Base-by-base conservation (phyloP, 2,329 filamentous ascomycete genomes). In the Ilyonectria mors-panacis region DNA sequence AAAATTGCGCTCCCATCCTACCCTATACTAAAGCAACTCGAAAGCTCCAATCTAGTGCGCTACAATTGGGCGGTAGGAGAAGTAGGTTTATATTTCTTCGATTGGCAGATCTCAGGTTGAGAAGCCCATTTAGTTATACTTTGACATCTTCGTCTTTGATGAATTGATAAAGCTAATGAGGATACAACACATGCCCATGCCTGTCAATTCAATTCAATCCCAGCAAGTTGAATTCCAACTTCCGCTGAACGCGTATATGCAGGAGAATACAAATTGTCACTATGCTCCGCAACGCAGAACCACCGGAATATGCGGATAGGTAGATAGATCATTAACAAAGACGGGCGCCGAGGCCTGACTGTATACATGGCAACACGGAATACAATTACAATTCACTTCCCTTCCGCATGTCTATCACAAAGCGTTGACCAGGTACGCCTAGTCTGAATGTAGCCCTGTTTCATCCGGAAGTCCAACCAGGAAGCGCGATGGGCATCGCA, bases 351-450 rank as follows among this genome's bases (percentile, higher is more conserved):
- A 74, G 72, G 58, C 69, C 70, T 72, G 74, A 75, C 74, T 80
- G 75, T 78, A 78, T 80, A 80, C 79, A 80, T 76, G 75, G 75
- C 76, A 78, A 78, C 76, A 76, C 71, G 76, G 75, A 80, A 80
- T 83, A 83, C 78, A 81, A 83, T 77, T 83, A 83, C 81, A 81
- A 73, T 76, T 77, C 75, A 78, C 72, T 75, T 77, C 68, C 73
- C 77, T 74, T 71, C 68, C 74, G 67, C 71, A 78, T 75, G 74
- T 82, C 80, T 81, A 81, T 81, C 70, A 73, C 77, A 73, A 68
- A 74, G 73, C 66, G 64, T 69, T 69, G 71, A 72, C 71, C 71
- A 72, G 72, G 73, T 72, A 68, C 68, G 69, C 74, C 51, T 68
- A 71, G 66, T 75, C 65, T 58, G 70, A 63, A 68, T 61, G 68